Base-by-base conservation (phyloP, 441 rosid genomes). In the Eruca vesicaria region DNA sequence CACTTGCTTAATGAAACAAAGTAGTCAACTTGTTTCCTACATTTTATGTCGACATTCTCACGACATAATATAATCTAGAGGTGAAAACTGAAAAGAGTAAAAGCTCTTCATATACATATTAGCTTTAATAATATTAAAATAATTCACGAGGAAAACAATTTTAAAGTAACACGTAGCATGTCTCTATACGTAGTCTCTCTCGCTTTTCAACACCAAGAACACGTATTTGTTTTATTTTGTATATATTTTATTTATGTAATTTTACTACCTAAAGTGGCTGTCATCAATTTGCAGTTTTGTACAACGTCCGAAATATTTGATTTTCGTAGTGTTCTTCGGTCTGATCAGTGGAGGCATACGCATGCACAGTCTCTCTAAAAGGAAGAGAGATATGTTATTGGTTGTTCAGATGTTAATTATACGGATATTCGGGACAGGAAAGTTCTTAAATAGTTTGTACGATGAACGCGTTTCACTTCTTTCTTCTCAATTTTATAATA, bases 31-130 rank as follows among this genome's bases (percentile, higher is more conserved):
- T 76, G 29, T 70, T 69, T 21, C 35, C 12, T 21, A 56, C 61
- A 12, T 15, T 55, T 70, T 57, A 76, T 76, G 80, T 76, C 80
- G 75, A 76, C 80, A 76, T 57, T 76, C 71, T 76, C 28, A 21
- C 75, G 66, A 76, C 80, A 76, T 64, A 2, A 15, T 15, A 23
- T 63, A 23, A 23, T 23, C 26, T 23, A 15, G 41, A 69, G 32
- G 52, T 41, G n/a, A 31, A 38, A 75, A 69, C 38, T 41, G n/a
- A 31, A 38, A 75, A 69, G 28, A 18, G 57, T 74, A 75, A 50
- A n/a, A 53, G 20, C 31, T 76, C 64, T 75, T 75, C 52, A 68
- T 61, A 16, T 75, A 26, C 48, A 8, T 33, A 0, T 1, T 18
- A 16, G 56, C 56, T 50, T 50, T 50, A 50, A 3, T 50, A 50